Conservation (phyloP, 208 protist species). For the Trypanosoma avium region DNA sequence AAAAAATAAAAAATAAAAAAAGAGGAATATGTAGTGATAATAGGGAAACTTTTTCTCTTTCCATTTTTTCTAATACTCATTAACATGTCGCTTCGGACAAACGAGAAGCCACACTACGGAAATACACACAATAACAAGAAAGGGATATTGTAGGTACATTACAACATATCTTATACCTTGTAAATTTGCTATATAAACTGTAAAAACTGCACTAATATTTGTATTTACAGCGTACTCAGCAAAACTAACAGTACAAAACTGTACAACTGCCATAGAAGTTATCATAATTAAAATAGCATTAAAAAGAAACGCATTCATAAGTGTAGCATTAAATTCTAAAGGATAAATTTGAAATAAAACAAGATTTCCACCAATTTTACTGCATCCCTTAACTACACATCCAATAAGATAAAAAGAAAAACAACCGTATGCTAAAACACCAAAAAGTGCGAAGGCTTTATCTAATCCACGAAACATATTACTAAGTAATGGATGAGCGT, state of each 20-base stretch:
- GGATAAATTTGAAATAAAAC: constrained; percentile 74
- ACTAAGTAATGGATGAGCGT: constrained; percentile 75
- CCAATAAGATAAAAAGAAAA: constrained; percentile 90
- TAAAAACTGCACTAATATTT: constrained; percentile 50
- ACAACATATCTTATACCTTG: constrained; percentile 49
- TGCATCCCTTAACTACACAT: constrained; percentile 86
- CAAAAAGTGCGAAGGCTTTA: constrained; percentile 78
- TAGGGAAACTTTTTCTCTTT: constrained; percentile 20
- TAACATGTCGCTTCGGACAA: constrained; percentile 28
- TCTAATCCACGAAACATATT: constrained; percentile 70
- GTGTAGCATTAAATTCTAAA: constrained; percentile 77
- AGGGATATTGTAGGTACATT: constrained; percentile 51
- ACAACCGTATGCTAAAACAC: constrained; percentile 80
- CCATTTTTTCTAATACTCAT: constrained; percentile 2
- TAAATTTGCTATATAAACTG: constrained; percentile 43
- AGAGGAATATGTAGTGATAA: too few species aligned
- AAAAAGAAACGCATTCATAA: constrained; percentile 95
- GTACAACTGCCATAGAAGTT: constrained; percentile 82
- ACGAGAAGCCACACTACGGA: constrained; percentile 54
- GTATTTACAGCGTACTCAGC: constrained; percentile 64
- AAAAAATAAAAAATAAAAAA: constrained; percentile 15
- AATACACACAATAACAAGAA: constrained; percentile 52
- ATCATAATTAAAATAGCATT: constrained; percentile 91
- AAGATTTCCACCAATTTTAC: constrained; percentile 73
- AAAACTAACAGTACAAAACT: constrained; percentile 91